phyloP scores from a whole-genome alignment of 2,329 filamentous ascomycete genomes.

The Colletotrichum sp. region DNA sequence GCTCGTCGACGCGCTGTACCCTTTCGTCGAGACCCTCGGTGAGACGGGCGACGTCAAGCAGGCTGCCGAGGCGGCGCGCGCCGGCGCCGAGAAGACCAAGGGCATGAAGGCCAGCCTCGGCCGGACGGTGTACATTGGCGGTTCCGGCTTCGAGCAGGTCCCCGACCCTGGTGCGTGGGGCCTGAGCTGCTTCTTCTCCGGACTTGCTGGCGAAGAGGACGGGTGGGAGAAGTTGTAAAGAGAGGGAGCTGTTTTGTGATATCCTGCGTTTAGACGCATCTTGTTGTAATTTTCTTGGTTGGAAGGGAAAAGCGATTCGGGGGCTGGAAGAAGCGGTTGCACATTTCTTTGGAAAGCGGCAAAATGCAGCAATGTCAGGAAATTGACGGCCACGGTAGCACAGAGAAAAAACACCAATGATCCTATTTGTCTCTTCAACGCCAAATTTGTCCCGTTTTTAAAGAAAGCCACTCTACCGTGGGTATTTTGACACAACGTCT shows the following conservation, averaged over 20 bases:
- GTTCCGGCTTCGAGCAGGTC: slow-evolving; percentile 52
- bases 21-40: slow-evolving; percentile 78
- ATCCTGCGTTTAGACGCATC: background rate
- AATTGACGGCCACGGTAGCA: background rate
- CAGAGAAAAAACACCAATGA: slow-evolving; percentile 3
- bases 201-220: slow-evolving; percentile 65
- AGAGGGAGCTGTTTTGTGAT: background rate
- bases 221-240: slow-evolving; percentile 38
- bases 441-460: slow-evolving; percentile 35
- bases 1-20: slow-evolving; percentile 85
- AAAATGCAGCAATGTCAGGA: background rate
- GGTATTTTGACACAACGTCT: slow-evolving; percentile 10
- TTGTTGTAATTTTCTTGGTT: background rate
- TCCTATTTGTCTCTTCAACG: slow-evolving; percentile 37
- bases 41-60: slow-evolving; percentile 68
- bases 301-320: background rate
- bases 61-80: slow-evolving; percentile 76
- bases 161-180: slow-evolving; percentile 73
- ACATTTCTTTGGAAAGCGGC: background rate
- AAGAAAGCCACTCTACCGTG: slow-evolving; percentile 27
- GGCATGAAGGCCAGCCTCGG: slow-evolving; percentile 91
- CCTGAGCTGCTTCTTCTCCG: slow-evolving; percentile 80
- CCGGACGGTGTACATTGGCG: slow-evolving; percentile 78
- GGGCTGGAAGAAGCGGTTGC: background rate
- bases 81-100: slow-evolving; percentile 83